Conservation (phyloP, 345 rosid species). For the Acer campestre region DNA sequence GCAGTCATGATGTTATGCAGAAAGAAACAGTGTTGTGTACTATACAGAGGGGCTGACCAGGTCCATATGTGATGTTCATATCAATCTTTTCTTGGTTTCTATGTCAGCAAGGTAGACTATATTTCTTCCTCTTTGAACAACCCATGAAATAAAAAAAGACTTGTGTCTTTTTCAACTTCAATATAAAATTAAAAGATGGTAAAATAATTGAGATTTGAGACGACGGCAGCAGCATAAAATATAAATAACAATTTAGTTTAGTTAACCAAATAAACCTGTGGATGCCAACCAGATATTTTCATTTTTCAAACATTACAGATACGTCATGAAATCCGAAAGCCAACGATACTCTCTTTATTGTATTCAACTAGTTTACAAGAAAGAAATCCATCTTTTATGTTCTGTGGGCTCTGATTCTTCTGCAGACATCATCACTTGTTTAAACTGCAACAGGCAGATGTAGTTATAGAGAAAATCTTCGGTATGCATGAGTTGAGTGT, state of each 20-base stretch:
- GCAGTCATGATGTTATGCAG: no score
- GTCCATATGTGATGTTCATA: neutral
- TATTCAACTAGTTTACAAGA: neutral
- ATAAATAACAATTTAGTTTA: neutral
- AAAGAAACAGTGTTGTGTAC: neutral
- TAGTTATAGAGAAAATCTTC: no score
- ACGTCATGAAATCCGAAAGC: neutral
- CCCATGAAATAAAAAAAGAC: conserved; percentile 15
- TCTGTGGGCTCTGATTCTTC: no score
- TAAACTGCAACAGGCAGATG: no score
- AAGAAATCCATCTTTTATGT: no score
- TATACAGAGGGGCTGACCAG: neutral
- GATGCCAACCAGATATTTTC: conserved; percentile 10
- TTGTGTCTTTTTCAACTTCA: conserved; percentile 13
- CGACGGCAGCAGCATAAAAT: neutral
- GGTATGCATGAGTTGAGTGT: no score
- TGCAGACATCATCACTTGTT: no score
- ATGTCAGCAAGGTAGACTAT: neutral
- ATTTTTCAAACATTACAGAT: neutral
- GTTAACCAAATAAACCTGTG: conserved; percentile 15
- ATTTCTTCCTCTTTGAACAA: conserved; percentile 8
- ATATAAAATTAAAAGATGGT: neutral
- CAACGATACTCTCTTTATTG: neutral
- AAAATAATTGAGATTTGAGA: neutral
- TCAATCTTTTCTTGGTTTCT: neutral